A percentile compares a stretch with the other conserved stretches of the same genome.
These are phyloP conservation scores for Hypoxylon sp. DNA, from an alignment of 2,329 filamentous ascomycete genomes.

Conservation along the genomic window DNA sequence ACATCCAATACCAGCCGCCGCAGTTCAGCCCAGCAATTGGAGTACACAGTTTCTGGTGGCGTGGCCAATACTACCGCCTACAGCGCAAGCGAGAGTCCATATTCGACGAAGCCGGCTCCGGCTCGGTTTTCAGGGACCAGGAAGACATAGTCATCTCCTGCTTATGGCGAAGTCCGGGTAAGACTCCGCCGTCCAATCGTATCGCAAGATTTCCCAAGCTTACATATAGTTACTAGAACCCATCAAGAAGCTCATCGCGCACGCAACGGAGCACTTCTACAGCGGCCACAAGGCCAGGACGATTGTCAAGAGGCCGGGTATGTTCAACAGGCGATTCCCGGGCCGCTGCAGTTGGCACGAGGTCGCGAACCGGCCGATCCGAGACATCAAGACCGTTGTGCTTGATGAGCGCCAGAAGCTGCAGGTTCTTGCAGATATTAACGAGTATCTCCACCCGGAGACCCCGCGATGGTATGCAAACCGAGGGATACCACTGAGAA, in stretches of 20 bases:
- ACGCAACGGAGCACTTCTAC: constrained; percentile 67
- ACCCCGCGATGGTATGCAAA: constrained; percentile 81
- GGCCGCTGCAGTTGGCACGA: constrained; percentile 65
- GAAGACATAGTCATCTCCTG: constrained; percentile 68
- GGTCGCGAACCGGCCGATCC: constrained; percentile 73
- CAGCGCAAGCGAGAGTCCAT: constrained; percentile 61
- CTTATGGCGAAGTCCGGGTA: constrained; percentile 62
- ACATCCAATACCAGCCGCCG: constrained; percentile 55
- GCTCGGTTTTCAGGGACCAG: constrained; percentile 61
- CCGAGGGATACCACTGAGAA: constrained; percentile 79
- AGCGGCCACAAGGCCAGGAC: constrained; percentile 68
- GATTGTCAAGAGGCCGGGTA: constrained; percentile 67
- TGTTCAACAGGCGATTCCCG: constrained; percentile 61
- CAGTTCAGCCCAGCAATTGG: constrained; percentile 68
- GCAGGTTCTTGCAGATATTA: constrained; percentile 77
- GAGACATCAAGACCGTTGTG: constrained; percentile 81
- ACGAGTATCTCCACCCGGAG: constrained; percentile 80
- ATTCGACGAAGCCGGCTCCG: constrained; percentile 53
- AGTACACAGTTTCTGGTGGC: constrained; percentile 67
- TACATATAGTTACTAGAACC: constrained; percentile 55
- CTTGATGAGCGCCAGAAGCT: constrained; percentile 76
- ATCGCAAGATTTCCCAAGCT: constrained; percentile 7
- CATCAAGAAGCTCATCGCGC: constrained; percentile 67
- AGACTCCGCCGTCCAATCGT: background rate
- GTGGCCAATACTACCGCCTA: constrained; percentile 64